Evolutionary conservation across 768 basidiomycete genomes (phyloP).

Genomic region (Tremella fuciformis): DNA sequence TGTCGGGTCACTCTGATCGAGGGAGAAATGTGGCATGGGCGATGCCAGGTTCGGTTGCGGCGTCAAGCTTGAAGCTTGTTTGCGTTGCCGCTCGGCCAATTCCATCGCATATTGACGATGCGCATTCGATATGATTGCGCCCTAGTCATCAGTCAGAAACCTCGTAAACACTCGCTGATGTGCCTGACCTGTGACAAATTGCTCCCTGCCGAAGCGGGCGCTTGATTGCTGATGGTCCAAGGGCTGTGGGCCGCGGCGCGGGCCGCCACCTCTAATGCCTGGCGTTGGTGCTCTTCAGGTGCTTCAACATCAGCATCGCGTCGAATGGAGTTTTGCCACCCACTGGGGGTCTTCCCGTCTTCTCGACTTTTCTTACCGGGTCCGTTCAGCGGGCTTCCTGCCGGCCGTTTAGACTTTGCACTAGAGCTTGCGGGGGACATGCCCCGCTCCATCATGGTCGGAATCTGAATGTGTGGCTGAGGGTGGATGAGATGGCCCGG

Average conservation of each 20-base stretch:
- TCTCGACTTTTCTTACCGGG: slow-evolving; percentile 1
- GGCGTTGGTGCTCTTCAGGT: slow-evolving; percentile 23
- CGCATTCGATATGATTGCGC: neutral
- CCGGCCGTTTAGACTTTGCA: neutral
- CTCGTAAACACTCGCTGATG: neutral
- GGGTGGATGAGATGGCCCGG: slow-evolving; percentile 3
- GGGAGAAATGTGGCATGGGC: neutral
- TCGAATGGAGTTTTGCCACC: neutral
- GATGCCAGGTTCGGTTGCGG: neutral
- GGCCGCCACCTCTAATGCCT: slow-evolving; percentile 18
- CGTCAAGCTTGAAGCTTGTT: slow-evolving; percentile 4
- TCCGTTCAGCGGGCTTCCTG: neutral
- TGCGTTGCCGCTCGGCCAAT: neutral
- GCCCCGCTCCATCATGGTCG: neutral
- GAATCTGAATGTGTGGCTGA: neutral
- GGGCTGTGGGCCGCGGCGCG: slow-evolving; percentile 2
- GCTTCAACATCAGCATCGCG: slow-evolving; percentile 10
- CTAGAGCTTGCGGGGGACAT: neutral
- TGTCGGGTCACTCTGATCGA: neutral
- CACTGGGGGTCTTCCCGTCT: slow-evolving; percentile 4
- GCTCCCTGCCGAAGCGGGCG: neutral
- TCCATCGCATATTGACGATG: slow-evolving; percentile 2
- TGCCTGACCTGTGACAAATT: neutral
- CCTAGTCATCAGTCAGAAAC: neutral
- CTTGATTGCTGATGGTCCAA: neutral